Base-by-base conservation (phyloP, 176 grass and related monocot species). In the Bolboschoenus planiculmis region DNA sequence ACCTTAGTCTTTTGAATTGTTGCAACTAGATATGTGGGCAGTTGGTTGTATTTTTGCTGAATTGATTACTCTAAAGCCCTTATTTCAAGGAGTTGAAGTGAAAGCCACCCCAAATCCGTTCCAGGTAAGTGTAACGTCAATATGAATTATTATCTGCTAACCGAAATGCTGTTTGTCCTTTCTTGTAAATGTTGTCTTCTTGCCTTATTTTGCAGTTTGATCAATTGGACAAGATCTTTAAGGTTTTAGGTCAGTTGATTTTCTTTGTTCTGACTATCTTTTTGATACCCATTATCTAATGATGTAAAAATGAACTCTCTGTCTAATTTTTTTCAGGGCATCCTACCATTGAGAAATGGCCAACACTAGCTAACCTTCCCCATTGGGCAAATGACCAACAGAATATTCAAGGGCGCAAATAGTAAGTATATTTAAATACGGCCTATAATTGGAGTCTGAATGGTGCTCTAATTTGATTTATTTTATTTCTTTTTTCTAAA, bases 1-100 rank as follows among this genome's bases (percentile, higher is more conserved):
- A 73, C 11, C 23, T 61, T 47, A n/a, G 79, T 84, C 47, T 34
- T 83, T 94, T 89, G 87, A 90, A 44, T 44, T 60, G 79, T 78
- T n/a, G n/a, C n/a, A 83, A 86, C 54, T 90, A 98, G 96, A 98
- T 85, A 98, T 98, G 96, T 98, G 96, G 96, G 92, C 96, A 82
- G 92, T 98, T 93, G 96, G 96, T 85, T 98, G 92, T 87, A 98
- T 98, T 85, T 98, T 98, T 93, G 96, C 96, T 84, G 96, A 98
- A 89, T 82, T 98, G 81, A 86, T 98, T 50, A 98, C 92, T 40
- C 80, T 98, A 47, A 98, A 98, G 89, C 96, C 96, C 66, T 84
- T 98, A 60, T 98, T 98, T 85, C 96, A 98, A 98, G 96, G 96
- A 33, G 90, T 98, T 46, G 96, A 95, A 91, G 91, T 90, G 33